Evolutionary conservation across 2,329 filamentous ascomycete genomes (phyloP), one percentile per base, ranked within the genome.

Genomic region (Penicillium janthinellum): DNA sequence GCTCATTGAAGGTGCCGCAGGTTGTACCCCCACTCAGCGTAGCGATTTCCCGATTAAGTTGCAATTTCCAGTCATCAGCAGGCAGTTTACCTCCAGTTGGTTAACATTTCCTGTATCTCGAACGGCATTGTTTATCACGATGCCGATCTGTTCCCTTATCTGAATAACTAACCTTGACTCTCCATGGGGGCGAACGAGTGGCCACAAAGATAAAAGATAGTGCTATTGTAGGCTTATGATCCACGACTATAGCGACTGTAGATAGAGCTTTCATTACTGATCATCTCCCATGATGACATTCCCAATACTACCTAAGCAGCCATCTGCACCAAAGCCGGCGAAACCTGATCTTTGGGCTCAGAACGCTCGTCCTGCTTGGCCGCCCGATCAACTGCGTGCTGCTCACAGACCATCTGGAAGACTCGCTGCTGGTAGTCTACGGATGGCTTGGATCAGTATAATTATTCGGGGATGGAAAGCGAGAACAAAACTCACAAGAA

Each of bases 401-500:
- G 79, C 42, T 77, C 71, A 37, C 74, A 73, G 0, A 82, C 79
- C 55, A 80, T 73, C 34, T 81, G 75, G 42, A 81, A 76, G 0
- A 81, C 78, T n/a, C 76, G 73, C 60, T 75, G 72, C 65, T 82
- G 80, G 56, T 82, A 82, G 62, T 76, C 79, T 82, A 54, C 10
- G 6, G 25, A 15, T 17, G 14, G 11, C 4, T 41, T 14, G 17
- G 45, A 44, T 70, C 57, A 70, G 60, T 4, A 49, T 25, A 49
- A 49, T 38, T 61, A 35, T 60, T 42, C 63, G 60, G 22, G 58
- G 17, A 52, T 44, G 39, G 49, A 67, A 42, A 20, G 4, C 15
- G n/a, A 12, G 47, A 57, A 38, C 0, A 37, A 15, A 67, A 71
- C 78, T 73, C 61, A 82, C 81, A 81, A 47, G 77, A 77, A 25